phyloP scores from a whole-genome alignment of 2,329 filamentous ascomycete genomes.

The Elsinoe arachidis region DNA sequence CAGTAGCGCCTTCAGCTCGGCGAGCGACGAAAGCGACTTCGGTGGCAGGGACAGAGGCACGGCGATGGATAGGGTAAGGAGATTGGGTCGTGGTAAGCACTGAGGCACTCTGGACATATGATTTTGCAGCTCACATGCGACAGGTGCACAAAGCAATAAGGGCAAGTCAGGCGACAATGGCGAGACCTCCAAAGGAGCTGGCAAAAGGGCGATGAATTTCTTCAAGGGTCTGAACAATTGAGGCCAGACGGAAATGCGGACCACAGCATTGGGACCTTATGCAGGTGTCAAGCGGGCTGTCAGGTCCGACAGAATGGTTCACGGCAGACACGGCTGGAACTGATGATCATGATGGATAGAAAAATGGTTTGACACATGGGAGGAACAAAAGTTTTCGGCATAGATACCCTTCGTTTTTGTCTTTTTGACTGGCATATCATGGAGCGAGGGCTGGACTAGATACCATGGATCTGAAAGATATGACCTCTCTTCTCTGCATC shows the following conservation, averaged over 20 bases:
- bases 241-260: neutral
- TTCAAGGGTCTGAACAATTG: slow-evolving; percentile 4
- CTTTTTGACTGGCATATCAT: neutral
- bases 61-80: slow-evolving; percentile 41
- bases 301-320: slow-evolving; percentile 1
- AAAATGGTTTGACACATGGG: neutral
- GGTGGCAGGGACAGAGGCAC: slow-evolving; percentile 37
- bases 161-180: slow-evolving; percentile 36
- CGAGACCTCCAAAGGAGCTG: slow-evolving; percentile 12
- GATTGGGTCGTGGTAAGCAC: slow-evolving; percentile 45
- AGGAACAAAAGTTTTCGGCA: slow-evolving; percentile 1
- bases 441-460: too few species aligned
- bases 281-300: neutral
- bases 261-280: neutral
- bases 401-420: slow-evolving; percentile 6
- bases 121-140: slow-evolving; percentile 27
- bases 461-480: neutral
- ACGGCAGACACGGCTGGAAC: neutral
- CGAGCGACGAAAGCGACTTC: slow-evolving; percentile 15
- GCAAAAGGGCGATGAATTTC: slow-evolving; percentile 5
- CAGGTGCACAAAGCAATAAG: slow-evolving; percentile 46
- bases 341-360: neutral
- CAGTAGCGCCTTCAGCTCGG: slow-evolving; percentile 33
- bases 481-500: neutral
- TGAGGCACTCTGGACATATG: neutral